These are phyloP conservation scores for Quercus aquifolioides DNA, from an alignment of 306 rosid species.

Conservation along the genomic window DNA sequence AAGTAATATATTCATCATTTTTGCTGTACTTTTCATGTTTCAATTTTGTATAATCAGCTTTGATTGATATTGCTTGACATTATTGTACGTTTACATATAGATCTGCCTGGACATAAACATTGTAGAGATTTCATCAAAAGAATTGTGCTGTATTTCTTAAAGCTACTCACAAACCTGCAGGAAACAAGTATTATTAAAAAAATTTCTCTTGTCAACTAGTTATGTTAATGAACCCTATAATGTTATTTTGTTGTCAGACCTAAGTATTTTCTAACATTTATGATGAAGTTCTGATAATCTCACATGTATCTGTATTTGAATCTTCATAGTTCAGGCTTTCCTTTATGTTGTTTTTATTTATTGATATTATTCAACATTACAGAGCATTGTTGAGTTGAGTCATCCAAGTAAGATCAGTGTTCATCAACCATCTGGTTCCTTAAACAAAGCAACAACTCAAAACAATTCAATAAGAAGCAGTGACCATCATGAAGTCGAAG, in stretches of 20 bases:
- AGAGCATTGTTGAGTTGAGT: constrained; percentile 37
- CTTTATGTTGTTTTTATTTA: constrained; percentile 10
- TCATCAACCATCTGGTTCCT: constrained; percentile 30
- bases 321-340: neutral
- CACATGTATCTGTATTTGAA: neutral
- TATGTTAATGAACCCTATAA: neutral
- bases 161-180: neutral
- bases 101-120: neutral
- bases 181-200: neutral
- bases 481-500: constrained; percentile 22
- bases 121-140: neutral
- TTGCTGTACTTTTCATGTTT: neutral
- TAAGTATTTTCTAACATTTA: neutral
- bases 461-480: constrained; percentile 22
- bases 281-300: neutral
- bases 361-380: constrained; percentile 15
- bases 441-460: constrained; percentile 22
- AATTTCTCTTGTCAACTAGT: neutral
- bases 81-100: neutral
- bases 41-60: neutral
- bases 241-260: neutral
- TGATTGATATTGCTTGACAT: neutral
- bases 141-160: neutral
- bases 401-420: constrained; percentile 6
- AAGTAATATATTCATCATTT: neutral